Percentiles rank a stretch among this genome's conserved stretches.
Conservation (phyloP, 768 basidiomycete species). For the Psilocybe azurescens region DNA sequence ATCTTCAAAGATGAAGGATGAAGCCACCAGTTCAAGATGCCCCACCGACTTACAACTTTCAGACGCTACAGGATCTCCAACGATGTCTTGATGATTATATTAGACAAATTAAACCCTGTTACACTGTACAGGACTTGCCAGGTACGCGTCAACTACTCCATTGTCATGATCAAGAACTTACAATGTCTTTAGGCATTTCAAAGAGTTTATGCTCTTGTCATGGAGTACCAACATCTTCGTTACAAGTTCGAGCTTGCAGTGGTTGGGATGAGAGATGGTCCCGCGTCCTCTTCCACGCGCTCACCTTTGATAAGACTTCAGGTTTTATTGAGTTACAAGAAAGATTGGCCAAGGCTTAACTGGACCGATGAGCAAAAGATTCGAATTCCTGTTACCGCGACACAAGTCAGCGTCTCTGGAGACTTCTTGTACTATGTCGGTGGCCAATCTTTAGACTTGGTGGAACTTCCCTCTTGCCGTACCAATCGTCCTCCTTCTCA, state of each 20-base stretch:
- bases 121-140: constrained; percentile 53
- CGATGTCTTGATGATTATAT: constrained; percentile 55
- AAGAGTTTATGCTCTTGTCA: constrained; percentile 48
- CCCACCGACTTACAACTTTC: constrained; percentile 47
- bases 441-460: constrained; percentile 46
- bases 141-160: constrained; percentile 31
- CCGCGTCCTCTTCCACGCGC: constrained; percentile 40
- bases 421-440: constrained; percentile 53
- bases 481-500: constrained; percentile 46
- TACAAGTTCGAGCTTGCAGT: constrained; percentile 56
- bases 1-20: constrained; percentile 36
- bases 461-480: constrained; percentile 55
- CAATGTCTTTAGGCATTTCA: constrained; percentile 45
- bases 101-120: constrained; percentile 53
- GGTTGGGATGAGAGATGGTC: constrained; percentile 57
- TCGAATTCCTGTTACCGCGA: constrained; percentile 38
- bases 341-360: constrained; percentile 51
- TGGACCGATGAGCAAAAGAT: constrained; percentile 55
- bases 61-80: constrained; percentile 55
- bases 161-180: constrained; percentile 4
- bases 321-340: constrained; percentile 48
- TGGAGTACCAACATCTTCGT: constrained; percentile 51
- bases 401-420: constrained; percentile 46
- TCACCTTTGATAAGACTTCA: constrained; percentile 49
- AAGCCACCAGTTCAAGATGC: constrained; percentile 46